Base-by-base conservation (phyloP, 2,329 filamentous ascomycete genomes). In the Sporothrix schenckii region DNA sequence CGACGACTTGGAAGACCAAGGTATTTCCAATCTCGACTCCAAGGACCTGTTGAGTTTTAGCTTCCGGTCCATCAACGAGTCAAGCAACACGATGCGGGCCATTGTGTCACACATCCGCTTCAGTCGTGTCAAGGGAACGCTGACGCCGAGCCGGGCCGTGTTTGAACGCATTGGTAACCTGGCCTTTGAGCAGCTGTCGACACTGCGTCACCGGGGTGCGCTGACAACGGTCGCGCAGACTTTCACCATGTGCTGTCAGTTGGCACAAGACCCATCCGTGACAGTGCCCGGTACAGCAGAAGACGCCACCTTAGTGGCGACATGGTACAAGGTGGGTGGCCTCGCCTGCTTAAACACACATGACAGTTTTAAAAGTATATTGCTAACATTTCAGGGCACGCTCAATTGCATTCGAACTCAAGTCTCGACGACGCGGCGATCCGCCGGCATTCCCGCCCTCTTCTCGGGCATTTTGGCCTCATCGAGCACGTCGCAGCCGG, bases 21-120 rank as follows among this genome's bases (percentile, higher is more conserved):
- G 63, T 9, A 81, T 87, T 19, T 86, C 90, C 4, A 91, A 89
- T 0, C 84, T 93, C 2, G 90, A 91, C 67, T 93, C 93, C 0
- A 98, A 97, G 77, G 93, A 96, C 75, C 86, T 97, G 21, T 81
- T 99, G 61, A 98, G 94, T 74, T 99, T 95, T 79, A 97, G 93
- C 73, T 99, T 97, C 86, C 88, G 95, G 75, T 92, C 93, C 6
- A 84, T 97, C n/a, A 94, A 97, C 73, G 95, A 99, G 80, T 92
- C 94, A 21, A 95, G 93, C 78, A 89, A 92, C 70, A 81, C 96
- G 4, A 83, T 94, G 78, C 87, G 89, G 72, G 83, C 85, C 0
- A 85, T 92, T 50, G 80, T 90, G 27, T 80, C 82, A 30, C 87
- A 87, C 19, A 77, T 84, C 21, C 84, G 84, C 30, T 84, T 85